phyloP scores from a whole-genome alignment of 257 asterid genomes.

The Ballota nigra region DNA sequence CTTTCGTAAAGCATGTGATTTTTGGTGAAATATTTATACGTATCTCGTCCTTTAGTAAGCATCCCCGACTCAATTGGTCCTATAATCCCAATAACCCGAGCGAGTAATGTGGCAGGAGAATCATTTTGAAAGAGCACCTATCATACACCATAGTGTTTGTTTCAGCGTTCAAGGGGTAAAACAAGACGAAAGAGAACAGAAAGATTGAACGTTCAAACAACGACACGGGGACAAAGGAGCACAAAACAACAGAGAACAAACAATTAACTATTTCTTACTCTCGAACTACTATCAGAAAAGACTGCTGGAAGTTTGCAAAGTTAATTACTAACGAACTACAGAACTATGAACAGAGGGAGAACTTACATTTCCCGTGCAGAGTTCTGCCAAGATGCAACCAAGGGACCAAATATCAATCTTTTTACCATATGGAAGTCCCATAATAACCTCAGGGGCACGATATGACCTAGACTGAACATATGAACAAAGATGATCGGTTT shows the following conservation, averaged over 20 bases:
- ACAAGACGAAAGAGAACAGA: not conserved
- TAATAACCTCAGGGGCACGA: conserved; percentile 96
- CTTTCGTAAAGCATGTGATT: conserved; percentile 95
- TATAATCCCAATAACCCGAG: conserved; percentile 87
- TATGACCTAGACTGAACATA: conserved; percentile 98
- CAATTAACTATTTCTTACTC: not conserved
- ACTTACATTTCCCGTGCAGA: conserved; percentile 96
- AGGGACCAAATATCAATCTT: conserved; percentile 98
- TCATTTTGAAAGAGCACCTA: conserved; percentile 98
- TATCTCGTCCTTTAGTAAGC: conserved; percentile 89
- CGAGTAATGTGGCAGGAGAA: conserved; percentile 97
- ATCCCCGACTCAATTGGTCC: conserved; percentile 76
- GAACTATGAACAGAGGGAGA: conserved; percentile 14
- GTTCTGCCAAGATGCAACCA: conserved; percentile 98
- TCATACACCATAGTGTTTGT: conserved; percentile 19
- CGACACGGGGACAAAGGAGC: not conserved
- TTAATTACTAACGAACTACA: not conserved
- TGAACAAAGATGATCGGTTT: conserved; percentile 96
- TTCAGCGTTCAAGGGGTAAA: conserved; percentile 17
- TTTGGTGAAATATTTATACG: conserved; percentile 86
- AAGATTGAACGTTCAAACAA: not conserved
- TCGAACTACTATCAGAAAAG: not conserved
- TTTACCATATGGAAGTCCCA: conserved; percentile 93
- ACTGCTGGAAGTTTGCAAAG: not conserved
- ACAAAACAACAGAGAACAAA: too few species aligned